These are phyloP conservation scores for Dunaliella sp. DNA, from an alignment of 139 green algal genomes.

Conservation along the genomic window DNA sequence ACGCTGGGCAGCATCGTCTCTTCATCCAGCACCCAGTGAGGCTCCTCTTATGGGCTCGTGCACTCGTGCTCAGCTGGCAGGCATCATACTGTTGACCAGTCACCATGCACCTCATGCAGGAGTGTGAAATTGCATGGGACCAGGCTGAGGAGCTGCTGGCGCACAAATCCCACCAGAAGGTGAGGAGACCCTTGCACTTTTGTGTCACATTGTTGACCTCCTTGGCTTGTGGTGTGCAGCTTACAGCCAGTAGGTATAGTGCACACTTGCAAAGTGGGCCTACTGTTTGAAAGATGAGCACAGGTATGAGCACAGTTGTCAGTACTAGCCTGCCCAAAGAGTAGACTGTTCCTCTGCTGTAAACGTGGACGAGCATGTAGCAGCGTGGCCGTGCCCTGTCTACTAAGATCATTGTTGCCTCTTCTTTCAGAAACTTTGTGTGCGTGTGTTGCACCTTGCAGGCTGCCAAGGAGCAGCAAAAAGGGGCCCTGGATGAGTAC, in stretches of 20 bases:
- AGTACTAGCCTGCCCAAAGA: not conserved
- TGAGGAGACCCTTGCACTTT: not conserved
- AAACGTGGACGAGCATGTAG: too few species aligned
- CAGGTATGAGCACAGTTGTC: not conserved
- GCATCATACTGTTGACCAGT: too few species aligned
- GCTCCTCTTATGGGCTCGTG: too few species aligned
- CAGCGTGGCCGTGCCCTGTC: too few species aligned
- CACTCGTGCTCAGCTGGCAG: too few species aligned
- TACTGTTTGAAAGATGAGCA: not conserved
- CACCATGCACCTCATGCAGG: slow-evolving; percentile 19
- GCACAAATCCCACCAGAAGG: slow-evolving; percentile 34
- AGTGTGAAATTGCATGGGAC: slow-evolving; percentile 41
- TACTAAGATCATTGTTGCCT: not conserved
- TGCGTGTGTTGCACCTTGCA: not conserved
- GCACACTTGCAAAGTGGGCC: not conserved
- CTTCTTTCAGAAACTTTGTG: not conserved
- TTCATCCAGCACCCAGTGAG: too few species aligned
- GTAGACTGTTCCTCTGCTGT: not conserved
- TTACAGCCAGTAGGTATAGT: not conserved
- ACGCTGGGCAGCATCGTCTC: too few species aligned
- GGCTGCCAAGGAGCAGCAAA: not conserved
- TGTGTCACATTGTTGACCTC: too few species aligned
- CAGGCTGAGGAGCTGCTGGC: slow-evolving; percentile 36
- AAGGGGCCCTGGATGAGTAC: not conserved
- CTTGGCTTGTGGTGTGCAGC: too few species aligned